Evolutionary conservation across 2,329 filamentous ascomycete genomes (phyloP), one percentile per base, ranked within the genome.

Genomic region (Colletotrichum tropicale): DNA sequence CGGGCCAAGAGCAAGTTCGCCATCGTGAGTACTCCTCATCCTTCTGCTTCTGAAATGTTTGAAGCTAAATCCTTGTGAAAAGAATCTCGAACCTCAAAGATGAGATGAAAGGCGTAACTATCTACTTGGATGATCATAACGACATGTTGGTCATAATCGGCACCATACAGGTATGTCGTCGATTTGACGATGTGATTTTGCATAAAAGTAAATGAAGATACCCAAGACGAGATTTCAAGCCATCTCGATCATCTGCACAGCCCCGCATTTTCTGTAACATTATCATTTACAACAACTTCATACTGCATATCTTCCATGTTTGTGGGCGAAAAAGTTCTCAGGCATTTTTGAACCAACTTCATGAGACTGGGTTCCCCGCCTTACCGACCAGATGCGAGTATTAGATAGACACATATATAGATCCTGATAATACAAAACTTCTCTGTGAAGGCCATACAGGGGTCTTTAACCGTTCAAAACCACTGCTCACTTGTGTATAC

Each of bases 1-100:
- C 88, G 96, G 32, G 89, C 90, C 13, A 90, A 93, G 82, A 97
- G 95, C 82, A 93, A 92, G 79, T 94, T 98, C 85, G 95, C 95
- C 6, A 90, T 73, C 15, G 76, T 78, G 24, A 70, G 76, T 77
- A 9, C 15, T 21, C 21, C 15, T 18, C 15, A 21, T 4, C 9
- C 43, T 26, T 15, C 13, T 38, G n/a, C 34, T 28, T 64, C 8
- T 10, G 32, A 6, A 38, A n/a, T 8, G 34, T 52, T 4, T 26
- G 61, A 43, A 26, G 21, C 61, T 43, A 38, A 64, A 4, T 10
- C 16, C 15, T 24, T 10, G 62, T 24, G 38, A 24, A 18, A 32
- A 64, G 61, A 64, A 64, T 43, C 61, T 64, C n/a, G 61, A 64
- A 21, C 21, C 32, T 24, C 61, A 64, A 34, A 64, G 61, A 13